Base-by-base conservation (phyloP, 768 basidiomycete species). In the Termitomyces titanicus region DNA sequence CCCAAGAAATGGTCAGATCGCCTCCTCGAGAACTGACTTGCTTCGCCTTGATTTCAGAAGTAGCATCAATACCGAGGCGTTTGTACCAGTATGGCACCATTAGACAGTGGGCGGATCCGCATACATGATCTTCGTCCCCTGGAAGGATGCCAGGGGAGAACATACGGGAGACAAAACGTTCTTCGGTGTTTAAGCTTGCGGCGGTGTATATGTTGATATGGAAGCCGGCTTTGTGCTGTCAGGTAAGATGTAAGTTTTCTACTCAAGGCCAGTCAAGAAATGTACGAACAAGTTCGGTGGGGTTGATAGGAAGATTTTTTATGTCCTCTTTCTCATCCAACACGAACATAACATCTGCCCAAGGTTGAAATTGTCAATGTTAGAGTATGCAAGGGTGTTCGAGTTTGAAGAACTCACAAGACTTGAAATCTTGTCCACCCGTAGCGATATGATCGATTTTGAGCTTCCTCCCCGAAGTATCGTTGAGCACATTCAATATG, bases 1-100 rank as follows among this genome's bases (percentile, higher is more conserved):
- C 64, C 66, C 71, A 79, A 2, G 67, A 54, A 20, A 82, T 59
- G 33, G 66, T 72, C 45, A 83, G 52, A 22, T 75, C 68, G 1
- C 43, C 54, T 46, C 79, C 79, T 40, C 83, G 67, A 3, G 63
- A 58, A 63, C 83, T 83, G 20, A 83, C 81, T 61, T 82, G 79
- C 55, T 65, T 78, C 5, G 79, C 79, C n/a, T 61, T 60, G 27
- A 79, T 69, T 52, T 74, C 68, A 2, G 27, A 5, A 11, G 49
- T 33, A 65, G 50, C 61, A 38, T 60, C 47, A 20, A 75, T 64
- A 0, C 61, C 68, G 3, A 67, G 64, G 55, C 78, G 76, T 18
- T 37, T 31, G n/a, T 56, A 56, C 55, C 81, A 84, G 56, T 83
- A 82, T 3, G 81, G 81, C 2, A 62, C 70, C 49, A 51, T 37